Base-by-base conservation (phyloP, 768 basidiomycete genomes). In the Amanita muscaria region DNA sequence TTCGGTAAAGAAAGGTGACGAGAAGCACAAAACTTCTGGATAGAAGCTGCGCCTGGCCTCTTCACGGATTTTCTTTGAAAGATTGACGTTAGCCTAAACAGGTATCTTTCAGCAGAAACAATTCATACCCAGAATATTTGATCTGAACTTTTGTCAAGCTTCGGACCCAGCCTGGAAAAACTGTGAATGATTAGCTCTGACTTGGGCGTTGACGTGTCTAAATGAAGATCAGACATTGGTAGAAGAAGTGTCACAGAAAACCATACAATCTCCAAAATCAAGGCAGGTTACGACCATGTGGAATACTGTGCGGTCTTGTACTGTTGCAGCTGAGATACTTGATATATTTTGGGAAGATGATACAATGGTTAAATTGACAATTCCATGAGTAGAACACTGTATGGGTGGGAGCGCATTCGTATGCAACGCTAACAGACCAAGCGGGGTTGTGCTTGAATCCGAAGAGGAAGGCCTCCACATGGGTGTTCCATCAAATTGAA, bases 211-310 rank as follows among this genome's bases (percentile, higher is more conserved):
- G 66, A 60, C 12, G 54, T 48, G 49, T 66, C 69, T 70, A 37
- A 11, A 22, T 24, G 10, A 32, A 48, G 22, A 44, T 32, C 5
- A 41, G 40, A 40, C 27, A 47, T 21, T 29, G 16, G 12, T 40
- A 25, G 23, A 42, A 27, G 40, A 1, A 4, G 43, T 15, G 46
- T n/a, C n/a, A n/a, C n/a, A 37, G 21, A 21, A 25, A 44, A 29
- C 49, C 75, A 50, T 58, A 85, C 83, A 80, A 48, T 80, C 72
- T 37, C 69, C 71, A 38, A 80, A 77, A 47, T 84, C 72, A n/a
- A 81, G 58, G 48, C 69, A 76, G 40, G 66, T 72, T 16, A 70
- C 67, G 8, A 72, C 66, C 5, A 87, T 58, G 51, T 73, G 76
- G 8, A 77, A 58, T 31, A 47, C 63, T 18, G 53, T 62, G 18